Conservation (phyloP, 371 early-diverging fungal species). For the Chytridium lagenaria region DNA sequence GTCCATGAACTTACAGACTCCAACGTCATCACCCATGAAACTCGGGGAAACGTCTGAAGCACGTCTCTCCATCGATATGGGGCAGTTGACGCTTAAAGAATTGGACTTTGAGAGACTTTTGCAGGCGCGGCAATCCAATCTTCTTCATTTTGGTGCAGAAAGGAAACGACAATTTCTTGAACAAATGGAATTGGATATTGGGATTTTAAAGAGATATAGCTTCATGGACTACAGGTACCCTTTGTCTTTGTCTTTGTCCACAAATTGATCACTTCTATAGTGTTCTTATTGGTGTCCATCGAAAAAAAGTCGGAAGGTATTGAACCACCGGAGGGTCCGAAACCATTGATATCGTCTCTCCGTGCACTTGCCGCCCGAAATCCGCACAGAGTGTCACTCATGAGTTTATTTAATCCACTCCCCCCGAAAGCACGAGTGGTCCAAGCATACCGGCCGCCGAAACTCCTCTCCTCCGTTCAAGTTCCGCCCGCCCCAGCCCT, state of each 20-base stretch:
- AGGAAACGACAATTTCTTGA: constrained; percentile 44
- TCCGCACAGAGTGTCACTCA: not conserved
- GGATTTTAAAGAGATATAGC: constrained; percentile 52
- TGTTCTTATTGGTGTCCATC: constrained; percentile 47
- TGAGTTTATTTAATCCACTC: not conserved
- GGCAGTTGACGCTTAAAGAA: constrained; percentile 60
- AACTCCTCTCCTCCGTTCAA: not conserved
- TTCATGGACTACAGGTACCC: constrained; percentile 67
- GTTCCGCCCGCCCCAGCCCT: not conserved
- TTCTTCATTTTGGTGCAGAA: constrained; percentile 50
- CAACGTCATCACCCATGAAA: not conserved
- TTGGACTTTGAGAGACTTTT: constrained; percentile 61
- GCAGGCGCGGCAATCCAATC: constrained; percentile 43
- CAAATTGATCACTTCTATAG: constrained; percentile 20
- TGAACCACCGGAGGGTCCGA: not conserved
- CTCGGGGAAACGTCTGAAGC: not conserved
- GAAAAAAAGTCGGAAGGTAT: constrained; percentile 1
- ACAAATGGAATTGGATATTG: constrained; percentile 56
- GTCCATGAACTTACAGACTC: not conserved
- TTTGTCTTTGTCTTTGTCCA: not conserved
- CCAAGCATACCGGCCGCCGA: not conserved
- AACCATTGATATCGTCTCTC: not conserved
- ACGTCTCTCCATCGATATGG: constrained; percentile 9
- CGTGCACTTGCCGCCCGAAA: not conserved
- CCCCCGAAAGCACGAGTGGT: not conserved